Percentiles rank a stretch among this genome's conserved stretches.
Conservation (phyloP, 257 asterid genomes). For the Nicotiana benthamiana region DNA sequence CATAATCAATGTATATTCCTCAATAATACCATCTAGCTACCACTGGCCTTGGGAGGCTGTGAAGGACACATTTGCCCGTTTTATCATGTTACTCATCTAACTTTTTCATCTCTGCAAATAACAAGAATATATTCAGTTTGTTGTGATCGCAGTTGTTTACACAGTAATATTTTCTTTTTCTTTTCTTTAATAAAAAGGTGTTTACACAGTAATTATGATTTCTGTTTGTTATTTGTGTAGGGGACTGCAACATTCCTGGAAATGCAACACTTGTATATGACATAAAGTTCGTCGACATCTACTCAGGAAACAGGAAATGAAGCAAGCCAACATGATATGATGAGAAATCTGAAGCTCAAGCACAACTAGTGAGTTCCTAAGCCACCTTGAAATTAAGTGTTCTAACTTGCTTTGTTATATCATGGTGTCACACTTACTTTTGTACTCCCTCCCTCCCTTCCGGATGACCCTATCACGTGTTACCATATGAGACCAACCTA, state of each 20-base stretch:
- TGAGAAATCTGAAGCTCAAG: not conserved
- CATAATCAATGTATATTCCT: not conserved
- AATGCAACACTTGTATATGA: conserved; percentile 79
- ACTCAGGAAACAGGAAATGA: conserved; percentile 64
- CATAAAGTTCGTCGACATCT: conserved; percentile 56
- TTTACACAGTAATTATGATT: not conserved
- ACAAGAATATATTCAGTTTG: not conserved
- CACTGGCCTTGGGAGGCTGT: not conserved
- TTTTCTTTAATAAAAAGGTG: not conserved
- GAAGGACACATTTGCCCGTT: not conserved
- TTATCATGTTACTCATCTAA: not conserved
- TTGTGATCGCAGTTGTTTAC: not conserved
- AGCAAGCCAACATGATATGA: not conserved
- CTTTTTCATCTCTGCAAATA: not conserved
- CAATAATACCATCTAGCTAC: not conserved
- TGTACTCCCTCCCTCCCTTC: not conserved
- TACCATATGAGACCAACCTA: not conserved
- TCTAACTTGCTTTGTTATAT: not conserved
- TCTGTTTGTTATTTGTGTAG: conserved; percentile 19
- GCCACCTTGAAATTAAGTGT: not conserved
- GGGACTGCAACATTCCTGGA: conserved; percentile 88
- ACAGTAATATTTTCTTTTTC: not conserved
- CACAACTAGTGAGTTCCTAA: conserved; percentile 5
- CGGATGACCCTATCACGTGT: not conserved
- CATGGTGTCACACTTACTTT: not conserved